Evolutionary conservation across 257 asterid genomes (phyloP).

Genomic region (Capsicum rhomboideum): DNA sequence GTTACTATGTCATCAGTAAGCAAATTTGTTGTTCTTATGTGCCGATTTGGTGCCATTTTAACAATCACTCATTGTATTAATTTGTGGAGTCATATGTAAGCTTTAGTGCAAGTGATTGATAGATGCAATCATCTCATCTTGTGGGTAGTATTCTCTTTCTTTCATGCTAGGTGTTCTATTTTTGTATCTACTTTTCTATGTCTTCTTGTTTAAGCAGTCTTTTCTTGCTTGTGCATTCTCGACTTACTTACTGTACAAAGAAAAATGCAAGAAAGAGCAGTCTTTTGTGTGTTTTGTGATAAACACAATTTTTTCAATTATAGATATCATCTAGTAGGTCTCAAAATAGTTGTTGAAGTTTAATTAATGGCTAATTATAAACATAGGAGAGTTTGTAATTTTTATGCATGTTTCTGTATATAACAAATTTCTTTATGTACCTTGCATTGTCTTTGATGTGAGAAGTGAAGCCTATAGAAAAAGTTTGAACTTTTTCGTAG

Average conservation of each 20-base stretch:
- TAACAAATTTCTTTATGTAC: not conserved
- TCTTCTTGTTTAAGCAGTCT: too few relatives aligned
- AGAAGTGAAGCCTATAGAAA: not conserved
- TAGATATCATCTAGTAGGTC: not conserved
- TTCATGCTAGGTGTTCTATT: too few relatives aligned
- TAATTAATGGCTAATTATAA: not conserved
- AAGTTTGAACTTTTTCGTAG: not conserved
- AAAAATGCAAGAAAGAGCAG: not conserved
- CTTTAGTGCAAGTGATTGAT: not conserved
- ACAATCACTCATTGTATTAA: not conserved
- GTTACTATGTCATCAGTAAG: not conserved
- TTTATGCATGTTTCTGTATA: not conserved
- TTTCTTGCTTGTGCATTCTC: not conserved
- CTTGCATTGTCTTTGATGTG: not conserved
- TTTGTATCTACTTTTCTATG: too few relatives aligned
- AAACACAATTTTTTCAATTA: not conserved
- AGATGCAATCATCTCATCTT: not conserved
- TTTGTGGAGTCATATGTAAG: not conserved
- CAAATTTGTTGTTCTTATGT: not conserved
- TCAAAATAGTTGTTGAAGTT: not conserved
- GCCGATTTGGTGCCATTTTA: not conserved
- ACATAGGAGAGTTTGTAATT: not conserved
- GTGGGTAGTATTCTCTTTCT: not conserved
- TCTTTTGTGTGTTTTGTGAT: not conserved
- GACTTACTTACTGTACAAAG: not conserved